Base-by-base conservation (phyloP, 441 rosid species). In the Mallotus repandus region DNA sequence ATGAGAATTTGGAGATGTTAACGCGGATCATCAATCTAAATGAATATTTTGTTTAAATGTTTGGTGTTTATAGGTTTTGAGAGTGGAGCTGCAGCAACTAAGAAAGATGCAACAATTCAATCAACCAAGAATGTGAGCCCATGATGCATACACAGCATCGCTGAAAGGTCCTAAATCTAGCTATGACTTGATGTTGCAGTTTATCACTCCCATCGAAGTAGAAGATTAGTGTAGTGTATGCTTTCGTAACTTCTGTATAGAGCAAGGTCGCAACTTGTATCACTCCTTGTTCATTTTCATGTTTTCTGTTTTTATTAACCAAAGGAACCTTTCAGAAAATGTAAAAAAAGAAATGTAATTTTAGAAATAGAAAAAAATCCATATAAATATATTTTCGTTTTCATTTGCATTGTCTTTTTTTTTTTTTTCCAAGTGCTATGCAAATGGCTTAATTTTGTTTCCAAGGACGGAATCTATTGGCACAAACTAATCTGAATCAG, bases 221-320 rank as follows among this genome's bases (percentile, higher is more conserved):
- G 78, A 65, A 76, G 78, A 65, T 68, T 68, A 82, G 70, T 70
- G 74, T 81, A 78, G 85, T 74, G 80, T 80, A 65, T 65, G 66
- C 72, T 78, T 73, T 72, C 68, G 82, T 79, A 84, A 82, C 68
- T 73, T 70, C 71, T 74, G 85, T 81, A 82, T 70, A 81, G 81
- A 70, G 82, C 80, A 78, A 79, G 86, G 82, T 71, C 63, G 69
- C 72, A 77, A 25, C 83, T 60, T 74, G 79, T 69, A 55, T 74
- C 62, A 43, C 59, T 76, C 79, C 70, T 77, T 80, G 81, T 73
- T 80, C 79, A 78, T 76, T 67, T 79, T 70, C 78, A 64, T 69
- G 81, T 80, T 74, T 73, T 65, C 79, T 21, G 76, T 84, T 78
- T 78, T 85, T 70, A 74, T 78, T 72, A 70, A 76, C 68, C 78